A percentile compares a stretch with the other conserved stretches of the same genome.
These are phyloP conservation scores for Monascus ruber DNA, from an alignment of 2,329 filamentous ascomycete genomes.

Conservation along the genomic window DNA sequence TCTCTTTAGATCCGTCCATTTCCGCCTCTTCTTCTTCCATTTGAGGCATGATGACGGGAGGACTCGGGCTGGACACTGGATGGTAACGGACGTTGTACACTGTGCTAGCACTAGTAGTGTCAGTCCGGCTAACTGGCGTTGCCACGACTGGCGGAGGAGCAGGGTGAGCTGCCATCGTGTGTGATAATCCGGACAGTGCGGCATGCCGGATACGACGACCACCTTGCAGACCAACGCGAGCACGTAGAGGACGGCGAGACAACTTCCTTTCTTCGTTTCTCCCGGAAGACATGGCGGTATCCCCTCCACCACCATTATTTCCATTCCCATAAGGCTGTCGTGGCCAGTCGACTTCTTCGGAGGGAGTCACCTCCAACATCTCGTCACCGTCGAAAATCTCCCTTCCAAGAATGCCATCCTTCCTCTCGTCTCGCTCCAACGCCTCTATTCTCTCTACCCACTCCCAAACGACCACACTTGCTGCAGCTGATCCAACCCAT, in stretches of 20 bases:
- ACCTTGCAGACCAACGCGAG: constrained; percentile 19
- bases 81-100: constrained; percentile 54
- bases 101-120: constrained; percentile 53
- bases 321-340: constrained; percentile 19
- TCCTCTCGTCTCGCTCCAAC: constrained; percentile 82
- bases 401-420: constrained; percentile 79
- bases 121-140: constrained; percentile 48
- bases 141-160: constrained; percentile 37
- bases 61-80: constrained; percentile 39
- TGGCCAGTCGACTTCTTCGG: constrained; percentile 44
- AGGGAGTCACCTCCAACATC: constrained; percentile 62
- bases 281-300: constrained; percentile 21
- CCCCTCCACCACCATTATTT: constrained; percentile 28
- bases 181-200: constrained; percentile 1
- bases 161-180: constrained; percentile 14
- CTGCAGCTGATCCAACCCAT: constrained; percentile 90
- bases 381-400: constrained; percentile 93
- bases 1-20: constrained; percentile 15
- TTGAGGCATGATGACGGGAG: constrained; percentile 24
- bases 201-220: constrained; percentile 10
- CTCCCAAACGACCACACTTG: constrained; percentile 95
- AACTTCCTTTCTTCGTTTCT: constrained; percentile 30
- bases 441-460: constrained; percentile 95
- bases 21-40: constrained; percentile 18
- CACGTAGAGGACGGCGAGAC: constrained; percentile 24